Conservation (phyloP, 2,329 filamentous ascomycete genomes). For the Emergomyces orientalis region DNA sequence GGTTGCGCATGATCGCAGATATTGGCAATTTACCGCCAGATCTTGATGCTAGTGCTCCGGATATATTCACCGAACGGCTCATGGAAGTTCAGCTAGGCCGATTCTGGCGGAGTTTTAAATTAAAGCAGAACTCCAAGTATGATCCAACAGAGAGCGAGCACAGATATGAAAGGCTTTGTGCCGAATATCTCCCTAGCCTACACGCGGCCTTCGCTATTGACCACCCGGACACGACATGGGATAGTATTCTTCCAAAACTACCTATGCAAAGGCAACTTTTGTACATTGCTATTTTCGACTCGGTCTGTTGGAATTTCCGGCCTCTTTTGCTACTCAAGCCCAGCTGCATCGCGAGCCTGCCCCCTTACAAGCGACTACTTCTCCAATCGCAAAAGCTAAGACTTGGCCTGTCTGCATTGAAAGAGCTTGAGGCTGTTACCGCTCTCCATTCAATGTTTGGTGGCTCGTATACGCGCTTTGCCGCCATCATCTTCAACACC, state of each 20-base stretch:
- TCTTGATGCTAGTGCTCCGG: background rate
- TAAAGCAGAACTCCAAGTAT: background rate
- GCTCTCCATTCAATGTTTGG: constrained; percentile 3
- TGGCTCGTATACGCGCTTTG: constrained; percentile 4
- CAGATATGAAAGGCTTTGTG: constrained; percentile 4
- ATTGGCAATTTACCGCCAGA: background rate
- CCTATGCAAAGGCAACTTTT: constrained; percentile 6
- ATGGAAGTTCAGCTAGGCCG: background rate
- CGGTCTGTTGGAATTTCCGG: constrained; percentile 5
- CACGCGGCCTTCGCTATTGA: constrained; percentile 2
- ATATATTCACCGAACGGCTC: background rate
- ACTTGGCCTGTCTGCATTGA: background rate
- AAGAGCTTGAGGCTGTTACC: constrained; percentile 1
- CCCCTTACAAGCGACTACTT: constrained; percentile 5
- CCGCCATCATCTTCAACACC: constrained; percentile 5
- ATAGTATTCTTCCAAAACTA: background rate
- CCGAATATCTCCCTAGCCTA: background rate
- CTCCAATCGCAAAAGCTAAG: constrained; percentile 3
- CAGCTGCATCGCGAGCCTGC: background rate
- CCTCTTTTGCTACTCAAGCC: background rate
- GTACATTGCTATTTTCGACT: constrained; percentile 5
- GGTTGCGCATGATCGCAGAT: background rate
- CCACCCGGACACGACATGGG: constrained; percentile 1
- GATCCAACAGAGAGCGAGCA: background rate
- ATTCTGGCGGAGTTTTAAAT: constrained; percentile 4